These are phyloP conservation scores for Saturnispora gosingensis DNA, from an alignment of 805 yeast genomes.

Conservation along the genomic window DNA sequence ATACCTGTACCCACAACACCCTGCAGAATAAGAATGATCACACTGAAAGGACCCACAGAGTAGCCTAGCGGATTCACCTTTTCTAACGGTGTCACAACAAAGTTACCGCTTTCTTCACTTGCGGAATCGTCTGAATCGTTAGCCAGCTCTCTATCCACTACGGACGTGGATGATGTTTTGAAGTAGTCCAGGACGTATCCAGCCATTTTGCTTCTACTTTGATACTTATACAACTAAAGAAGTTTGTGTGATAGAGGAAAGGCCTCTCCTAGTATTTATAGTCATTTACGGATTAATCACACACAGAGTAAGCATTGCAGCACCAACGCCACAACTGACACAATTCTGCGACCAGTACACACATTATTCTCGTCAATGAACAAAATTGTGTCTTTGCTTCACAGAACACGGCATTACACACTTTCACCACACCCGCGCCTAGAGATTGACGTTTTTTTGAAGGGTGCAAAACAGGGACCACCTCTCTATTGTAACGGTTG, in stretches of 20 bases:
- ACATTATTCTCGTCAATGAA: neutral
- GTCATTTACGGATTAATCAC: too few relatives aligned
- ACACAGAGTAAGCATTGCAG: neutral
- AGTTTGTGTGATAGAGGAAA: neutral
- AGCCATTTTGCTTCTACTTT: neutral
- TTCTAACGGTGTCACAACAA: conserved; percentile 25
- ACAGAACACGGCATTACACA: neutral
- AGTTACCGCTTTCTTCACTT: neutral
- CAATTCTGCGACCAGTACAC: neutral
- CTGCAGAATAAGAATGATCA: conserved; percentile 56
- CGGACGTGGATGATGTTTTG: neutral
- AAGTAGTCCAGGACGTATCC: neutral
- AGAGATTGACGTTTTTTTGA: neutral
- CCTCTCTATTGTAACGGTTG: neutral
- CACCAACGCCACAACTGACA: neutral
- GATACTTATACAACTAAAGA: neutral
- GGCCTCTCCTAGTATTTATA: neutral
- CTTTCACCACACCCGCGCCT: neutral
- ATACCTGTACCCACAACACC: conserved; percentile 74
- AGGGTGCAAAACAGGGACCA: neutral
- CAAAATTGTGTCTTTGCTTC: neutral
- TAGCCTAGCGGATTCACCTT: conserved; percentile 24
- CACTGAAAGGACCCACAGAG: conserved; percentile 31
- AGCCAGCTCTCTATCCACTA: neutral
- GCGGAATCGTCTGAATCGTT: neutral